Percentiles rank a stretch among this genome's conserved stretches.
These are phyloP conservation scores for Phoma sp. DNA, from an alignment of 2,329 filamentous ascomycete species.

Conservation along the genomic window DNA sequence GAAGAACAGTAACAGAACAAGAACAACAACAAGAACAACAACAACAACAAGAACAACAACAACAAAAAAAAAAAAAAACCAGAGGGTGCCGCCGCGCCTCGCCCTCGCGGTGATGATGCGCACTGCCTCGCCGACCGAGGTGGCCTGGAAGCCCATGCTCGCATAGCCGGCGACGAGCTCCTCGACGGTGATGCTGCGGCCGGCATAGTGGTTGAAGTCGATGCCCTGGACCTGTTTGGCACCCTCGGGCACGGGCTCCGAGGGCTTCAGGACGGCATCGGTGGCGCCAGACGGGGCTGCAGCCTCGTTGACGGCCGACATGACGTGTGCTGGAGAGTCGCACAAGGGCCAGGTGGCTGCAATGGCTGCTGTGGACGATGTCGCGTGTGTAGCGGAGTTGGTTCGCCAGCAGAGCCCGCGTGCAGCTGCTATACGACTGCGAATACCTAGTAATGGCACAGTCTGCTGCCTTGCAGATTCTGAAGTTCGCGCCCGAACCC, in stretches of 20 bases:
- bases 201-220: conserved; percentile 84
- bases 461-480: conserved; percentile 5
- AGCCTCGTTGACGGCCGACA: conserved; percentile 29
- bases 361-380: background rate
- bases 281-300: conserved; percentile 59
- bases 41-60: no score
- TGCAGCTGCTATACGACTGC: no score
- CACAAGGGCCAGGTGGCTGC: background rate
- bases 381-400: background rate
- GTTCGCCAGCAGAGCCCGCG: background rate
- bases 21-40: background rate
- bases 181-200: conserved; percentile 79
- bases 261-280: conserved; percentile 84
- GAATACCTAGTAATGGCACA: background rate
- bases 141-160: conserved; percentile 85
- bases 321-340: conserved; percentile 20
- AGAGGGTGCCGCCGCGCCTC: no score
- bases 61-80: no score
- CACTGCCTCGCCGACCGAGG: conserved; percentile 82
- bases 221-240: conserved; percentile 86
- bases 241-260: conserved; percentile 78
- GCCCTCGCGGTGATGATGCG: no score
- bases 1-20: no score
- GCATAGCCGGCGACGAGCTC: conserved; percentile 83
- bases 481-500: conserved; percentile 1